Base-by-base conservation (phyloP, 208 protist genomes). In the Acanthamoeba lenticulata region DNA sequence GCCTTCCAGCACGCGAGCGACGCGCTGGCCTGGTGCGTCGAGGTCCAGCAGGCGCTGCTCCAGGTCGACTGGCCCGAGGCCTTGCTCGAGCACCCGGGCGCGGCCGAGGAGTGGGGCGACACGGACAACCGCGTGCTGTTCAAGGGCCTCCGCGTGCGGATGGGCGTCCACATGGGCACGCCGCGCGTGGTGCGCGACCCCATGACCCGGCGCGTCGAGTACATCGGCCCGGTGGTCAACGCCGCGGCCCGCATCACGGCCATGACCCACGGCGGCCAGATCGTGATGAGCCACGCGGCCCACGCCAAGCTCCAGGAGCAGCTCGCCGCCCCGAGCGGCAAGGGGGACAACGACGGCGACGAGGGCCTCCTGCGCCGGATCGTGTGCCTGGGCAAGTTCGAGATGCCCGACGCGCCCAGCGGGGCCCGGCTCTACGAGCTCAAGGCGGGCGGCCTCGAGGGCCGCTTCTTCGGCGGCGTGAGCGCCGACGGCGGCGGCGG, bases 81-180 rank as follows among this genome's bases (percentile, higher is more conserved):
- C 27, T 9, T 92, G 3, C 42, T 83, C 5, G 89, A 93, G 29
- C 89, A 93, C 42, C 89, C 89, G 2, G 42, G 44, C 11, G 86
- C 86, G n/a, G 86, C 86, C 27, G 86, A 92, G 86, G 86, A 88
- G 49, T 88, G 79, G 79, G 79, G 79, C 42, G 79, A 88, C 11
- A 57, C 49, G 32, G 52, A 92, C 13, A 45, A 92, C 86, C 15
- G 62, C 17, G 62, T 72, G 62, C 21, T 72, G 62, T 72, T 38
- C 62, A 15, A 32, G 9, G 62, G 89, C 5, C 69, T 93, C 1
- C 89, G 89, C 29, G 49, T 93, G 32, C 5, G 89, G 3, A 93
- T 93, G 89, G 89, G 89, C 45, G 42, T 93, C 1, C 89, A 93
- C 45, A n/a, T 49, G 9, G 89, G 89, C 49, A 6, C 1, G 7